Evolutionary conservation across 2,329 filamentous ascomycete species (phyloP), one percentile per base, ranked within the genome.

Genomic region (Hymenoscyphus scutula): DNA sequence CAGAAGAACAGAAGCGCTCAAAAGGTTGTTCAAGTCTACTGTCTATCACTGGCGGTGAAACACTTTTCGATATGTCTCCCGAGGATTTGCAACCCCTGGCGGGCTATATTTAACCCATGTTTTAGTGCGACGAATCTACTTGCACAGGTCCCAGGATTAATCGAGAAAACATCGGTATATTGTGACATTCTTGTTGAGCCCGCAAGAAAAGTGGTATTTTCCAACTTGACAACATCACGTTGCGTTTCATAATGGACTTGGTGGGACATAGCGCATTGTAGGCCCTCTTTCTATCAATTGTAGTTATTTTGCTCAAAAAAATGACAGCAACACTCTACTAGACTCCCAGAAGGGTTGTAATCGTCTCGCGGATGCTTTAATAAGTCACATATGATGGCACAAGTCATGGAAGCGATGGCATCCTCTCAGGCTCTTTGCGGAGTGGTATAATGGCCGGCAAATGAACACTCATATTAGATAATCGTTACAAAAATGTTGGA

Each of bases 21-120:
- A 58, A 23, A 25, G n/a, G 1, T 70, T 62, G 34, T 66, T 70
- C 10, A 30, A 57, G 23, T 60, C 64, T 2, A 63, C 69, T 29
- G 23, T 60, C 64, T 2, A 63, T 70, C 32, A 56, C 65, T 5
- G 65, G 68, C 10, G 64, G 62, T 13, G 60, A 62, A 10, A 66
- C 63, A 17, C 56, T 70, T 7, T 68, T 70, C 55, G 64, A 63
- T 1, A 60, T 62, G 32, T 65, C 65, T 27, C 69, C 65, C 53
- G 38, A 61, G n/a, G 62, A 68, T 51, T 73, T 70, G 71, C 71
- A 68, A 57, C 63, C 59, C 59, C 17, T 56, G 62, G 2, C 67
- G 69, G 2, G 62, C 64, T 19, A 48, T 71, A 5, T 73, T 72
- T 19, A 69, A 65, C 56, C 67, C 65, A n/a, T 69, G 71, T 2